Conservation (phyloP, 2,329 filamentous ascomycete genomes). For the Ophiognomonia clavigignenti-juglandacearum region DNA sequence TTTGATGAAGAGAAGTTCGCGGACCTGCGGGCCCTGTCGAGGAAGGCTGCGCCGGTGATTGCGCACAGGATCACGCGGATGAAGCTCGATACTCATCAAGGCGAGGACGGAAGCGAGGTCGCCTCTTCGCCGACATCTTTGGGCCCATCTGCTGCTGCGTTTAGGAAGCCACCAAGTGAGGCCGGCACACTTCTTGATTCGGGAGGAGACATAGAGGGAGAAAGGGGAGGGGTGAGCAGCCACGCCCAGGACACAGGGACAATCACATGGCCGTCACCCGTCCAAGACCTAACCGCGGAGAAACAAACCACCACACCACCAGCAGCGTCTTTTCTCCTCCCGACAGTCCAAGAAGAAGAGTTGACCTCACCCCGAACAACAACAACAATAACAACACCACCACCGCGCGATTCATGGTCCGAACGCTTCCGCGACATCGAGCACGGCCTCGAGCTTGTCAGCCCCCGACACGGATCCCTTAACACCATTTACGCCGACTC, state of each 20-base stretch:
- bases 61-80: constrained; percentile 48
- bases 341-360: background rate
- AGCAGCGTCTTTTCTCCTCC: background rate
- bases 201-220: background rate
- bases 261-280: no score
- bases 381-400: background rate
- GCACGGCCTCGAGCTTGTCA: background rate
- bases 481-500: background rate
- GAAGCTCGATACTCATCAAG: constrained; percentile 37
- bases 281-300: no score
- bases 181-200: constrained; percentile 1
- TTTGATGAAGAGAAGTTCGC: constrained; percentile 48
- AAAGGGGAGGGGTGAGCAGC: no score
- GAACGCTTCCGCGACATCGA: background rate
- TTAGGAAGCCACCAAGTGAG: background rate
- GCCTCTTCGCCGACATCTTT: background rate
- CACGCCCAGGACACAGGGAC: no score
- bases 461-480: background rate
- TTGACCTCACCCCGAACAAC: no score
- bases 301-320: no score
- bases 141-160: background rate
- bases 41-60: constrained; percentile 43
- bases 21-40: constrained; percentile 42
- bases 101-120: constrained; percentile 11
- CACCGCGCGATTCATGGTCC: background rate